Evolutionary conservation across 768 basidiomycete species (phyloP), one percentile per base, ranked within the genome.

Genomic region (Rhizopogon sp.): DNA sequence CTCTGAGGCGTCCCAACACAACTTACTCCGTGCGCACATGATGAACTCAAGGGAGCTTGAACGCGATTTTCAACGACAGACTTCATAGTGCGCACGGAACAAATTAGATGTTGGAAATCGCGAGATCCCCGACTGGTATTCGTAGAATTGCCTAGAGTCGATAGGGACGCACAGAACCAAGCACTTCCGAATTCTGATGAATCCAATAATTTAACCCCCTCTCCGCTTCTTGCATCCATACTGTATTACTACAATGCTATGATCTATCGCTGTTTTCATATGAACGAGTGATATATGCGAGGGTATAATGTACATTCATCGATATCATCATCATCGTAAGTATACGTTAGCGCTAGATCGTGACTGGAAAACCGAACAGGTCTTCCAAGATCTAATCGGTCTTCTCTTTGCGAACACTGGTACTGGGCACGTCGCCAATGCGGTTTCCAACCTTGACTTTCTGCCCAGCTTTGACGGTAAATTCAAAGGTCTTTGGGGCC

Each of bases 401-500:
- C 66, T 78, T 74, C 41, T 60, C 59, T 59, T 74, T 68, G 17
- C 68, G 56, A 11, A 81, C 56, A 1, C 64, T 57, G 0, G 62
- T 54, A 1, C 64, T 57, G 0, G 62, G 60, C 2, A 67, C 66
- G 59, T 90, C 83, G 5, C 94, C 94, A 35, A 99, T 64, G 58
- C 75, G 72, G 72, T 98, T 78, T 0, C 96, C 96, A 37, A 96
- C 92, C 68, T 85, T 84, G 57, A 98, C 84, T 70, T 88, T 90
- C 70, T 93, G 80, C 2, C 93, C 92, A 2, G 85, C 79, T 58
- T 83, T 74, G 14, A 94, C 81, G 0, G 74, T 68, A 63, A 96
- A 97, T 68, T 83, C 80, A 66, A 95, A 99, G 37, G 83, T 73
- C 52, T 77, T 73, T 0, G 97, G 96, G 0, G 95, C 97, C 72